These are phyloP conservation scores for Oehlia diaphana DNA, from an alignment of 192 early-diverging fungal genomes.

Conservation along the genomic window DNA sequence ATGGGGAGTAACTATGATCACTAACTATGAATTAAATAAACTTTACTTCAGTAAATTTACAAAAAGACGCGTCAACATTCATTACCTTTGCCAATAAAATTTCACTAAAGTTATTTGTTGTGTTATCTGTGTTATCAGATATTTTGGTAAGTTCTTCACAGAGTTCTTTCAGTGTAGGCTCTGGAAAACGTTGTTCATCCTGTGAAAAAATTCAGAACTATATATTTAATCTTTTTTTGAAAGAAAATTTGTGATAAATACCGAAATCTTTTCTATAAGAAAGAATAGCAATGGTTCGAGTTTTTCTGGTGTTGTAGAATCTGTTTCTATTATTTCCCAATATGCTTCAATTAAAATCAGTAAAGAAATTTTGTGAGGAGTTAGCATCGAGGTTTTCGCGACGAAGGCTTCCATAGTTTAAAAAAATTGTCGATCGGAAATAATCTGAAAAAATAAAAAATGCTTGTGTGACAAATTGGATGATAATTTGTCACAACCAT, in stretches of 20 bases:
- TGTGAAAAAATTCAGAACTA: too few relatives aligned
- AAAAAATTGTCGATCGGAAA: too few relatives aligned
- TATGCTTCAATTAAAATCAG: neutral
- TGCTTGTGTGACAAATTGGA: too few relatives aligned
- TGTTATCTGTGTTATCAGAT: neutral
- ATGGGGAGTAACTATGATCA: neutral
- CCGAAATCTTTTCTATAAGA: constrained; percentile 26
- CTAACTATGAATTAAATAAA: neutral
- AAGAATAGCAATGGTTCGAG: constrained; percentile 14
- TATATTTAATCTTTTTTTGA: neutral
- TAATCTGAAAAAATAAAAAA: too few relatives aligned
- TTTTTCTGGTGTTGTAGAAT: neutral
- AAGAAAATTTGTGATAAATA: neutral
- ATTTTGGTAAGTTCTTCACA: neutral
- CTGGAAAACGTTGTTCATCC: constrained; percentile 2
- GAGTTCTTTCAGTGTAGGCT: constrained; percentile 1
- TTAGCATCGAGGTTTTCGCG: constrained; percentile 28
- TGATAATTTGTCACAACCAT: too few relatives aligned
- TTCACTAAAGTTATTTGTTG: neutral
- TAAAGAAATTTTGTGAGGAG: constrained; percentile 28
- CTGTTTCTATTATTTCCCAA: neutral
- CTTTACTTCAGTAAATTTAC: neutral
- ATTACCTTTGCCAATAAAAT: neutral
- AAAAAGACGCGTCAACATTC: neutral
- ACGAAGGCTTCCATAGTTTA: neutral